A percentile compares a stretch with the other conserved stretches of the same genome.
Conservation (phyloP, 352 stramenopile genomes). For the Phytophthora meadii region DNA sequence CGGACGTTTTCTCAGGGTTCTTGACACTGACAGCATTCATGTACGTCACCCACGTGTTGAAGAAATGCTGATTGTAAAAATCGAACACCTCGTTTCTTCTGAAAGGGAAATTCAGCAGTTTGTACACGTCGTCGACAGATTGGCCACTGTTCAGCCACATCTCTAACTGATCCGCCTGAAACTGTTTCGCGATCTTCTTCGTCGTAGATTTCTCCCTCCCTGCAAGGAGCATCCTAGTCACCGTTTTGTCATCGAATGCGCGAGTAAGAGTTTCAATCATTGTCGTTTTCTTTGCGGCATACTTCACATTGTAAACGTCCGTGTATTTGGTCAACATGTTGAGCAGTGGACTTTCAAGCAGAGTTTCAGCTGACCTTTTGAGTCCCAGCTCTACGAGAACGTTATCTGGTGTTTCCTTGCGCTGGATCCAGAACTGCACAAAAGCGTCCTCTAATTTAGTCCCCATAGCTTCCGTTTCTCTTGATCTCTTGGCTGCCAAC, state of each 20-base stretch:
- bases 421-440: neutral
- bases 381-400: neutral
- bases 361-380: no score
- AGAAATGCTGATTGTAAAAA: no score
- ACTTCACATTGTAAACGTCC: slow-evolving; percentile 1
- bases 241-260: neutral
- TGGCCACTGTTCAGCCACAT: no score
- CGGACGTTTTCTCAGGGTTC: no score
- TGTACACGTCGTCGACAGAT: no score
- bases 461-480: neutral
- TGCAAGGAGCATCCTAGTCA: neutral
- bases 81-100: no score
- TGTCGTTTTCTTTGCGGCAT: neutral
- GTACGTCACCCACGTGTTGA: no score
- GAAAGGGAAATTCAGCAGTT: no score
- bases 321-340: slow-evolving; percentile 6
- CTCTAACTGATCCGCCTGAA: no score
- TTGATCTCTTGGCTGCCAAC: neutral
- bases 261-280: neutral
- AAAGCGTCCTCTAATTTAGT: neutral
- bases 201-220: no score
- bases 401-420: neutral
- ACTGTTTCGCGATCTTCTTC: no score
- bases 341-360: neutral
- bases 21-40: no score